Conservation (phyloP, 352 stramenopile species). For the Globisporangium abappressorium region DNA sequence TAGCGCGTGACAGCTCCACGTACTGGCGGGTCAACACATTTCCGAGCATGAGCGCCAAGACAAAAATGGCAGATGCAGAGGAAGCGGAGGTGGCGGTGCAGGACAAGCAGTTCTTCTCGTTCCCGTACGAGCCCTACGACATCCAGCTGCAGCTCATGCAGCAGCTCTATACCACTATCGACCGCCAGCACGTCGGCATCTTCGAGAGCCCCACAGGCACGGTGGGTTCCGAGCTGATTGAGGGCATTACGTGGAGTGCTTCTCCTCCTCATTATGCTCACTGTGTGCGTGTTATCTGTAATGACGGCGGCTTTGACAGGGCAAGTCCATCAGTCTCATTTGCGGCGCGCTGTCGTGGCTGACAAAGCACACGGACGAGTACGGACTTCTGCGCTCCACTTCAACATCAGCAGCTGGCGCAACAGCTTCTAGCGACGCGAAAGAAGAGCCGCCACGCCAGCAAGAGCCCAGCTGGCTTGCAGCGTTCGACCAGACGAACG, state of each 20-base stretch:
- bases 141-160: slow-evolving; percentile 90
- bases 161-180: slow-evolving; percentile 82
- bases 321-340: slow-evolving; percentile 92
- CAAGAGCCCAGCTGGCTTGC: slow-evolving; percentile 59
- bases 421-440: not conserved
- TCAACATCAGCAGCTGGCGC: slow-evolving; percentile 7
- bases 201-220: slow-evolving; percentile 92
- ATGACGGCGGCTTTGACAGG: slow-evolving; percentile 26
- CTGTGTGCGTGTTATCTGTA: not conserved
- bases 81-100: not conserved
- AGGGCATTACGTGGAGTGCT: not conserved
- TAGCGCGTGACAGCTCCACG: not conserved
- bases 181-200: slow-evolving; percentile 82
- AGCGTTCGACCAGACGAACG: slow-evolving; percentile 50
- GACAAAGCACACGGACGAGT: slow-evolving; percentile 65
- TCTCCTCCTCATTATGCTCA: not conserved
- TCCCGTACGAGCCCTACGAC: slow-evolving; percentile 88
- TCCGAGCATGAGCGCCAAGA: not conserved
- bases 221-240: slow-evolving; percentile 22
- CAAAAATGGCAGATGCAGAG: not conserved
- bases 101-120: slow-evolving; percentile 77
- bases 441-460: slow-evolving; percentile 6
- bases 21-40: not conserved
- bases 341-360: slow-evolving; percentile 88
- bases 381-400: slow-evolving; percentile 41